Evolutionary conservation across 345 rosid species (phyloP), one percentile per base, ranked within the genome.

Genomic region (Citrus glauca): DNA sequence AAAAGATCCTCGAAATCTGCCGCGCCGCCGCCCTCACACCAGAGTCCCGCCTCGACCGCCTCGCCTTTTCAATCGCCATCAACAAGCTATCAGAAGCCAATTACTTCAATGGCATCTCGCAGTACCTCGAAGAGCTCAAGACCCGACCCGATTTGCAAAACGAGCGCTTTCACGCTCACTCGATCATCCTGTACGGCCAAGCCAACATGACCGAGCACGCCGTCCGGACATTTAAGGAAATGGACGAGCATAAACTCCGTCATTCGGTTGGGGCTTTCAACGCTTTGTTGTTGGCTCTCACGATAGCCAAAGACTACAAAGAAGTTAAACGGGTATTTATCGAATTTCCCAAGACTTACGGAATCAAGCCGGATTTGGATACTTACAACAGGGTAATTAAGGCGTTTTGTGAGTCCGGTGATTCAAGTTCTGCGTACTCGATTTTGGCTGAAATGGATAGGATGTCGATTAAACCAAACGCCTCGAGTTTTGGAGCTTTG

Each of bases 151-250:
- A 93, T 77, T 85, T 89, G 55, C 8, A 83, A 71, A 42, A 75
- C 88, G 94, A 91, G 68, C 87, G 89, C 10, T 89, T 90, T 80
- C 83, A 85, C 9, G 71, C 86, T 62, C 97, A 90, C 76, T 90
- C 91, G 8, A 88, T 92, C 71, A 78, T 92, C 77, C 87, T 95
- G 4, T 95, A 84, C 71, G 98, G 91, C 48, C 93, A 89, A 76
- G 97, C 97, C 16, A 84, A 84, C 60, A 94, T 94, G 99, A 72
- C 90, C 40, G 87, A 88, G 22, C 90, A 87, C 69, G 94, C 97
- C 6, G 35, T 90, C 53, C 61, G 81, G 35, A 77, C 89, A 2
- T 94, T 92, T 79, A 73, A 80, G 61, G 90, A 94, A 53, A 77
- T 87, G 13, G 91, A 92, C 64, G 78, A 75, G 40, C 30, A 66